Evolutionary conservation across 1,284 basidiomycete genomes (phyloP), one percentile per base, ranked within the genome.

Genomic region (Rhodotorula sp.): DNA sequence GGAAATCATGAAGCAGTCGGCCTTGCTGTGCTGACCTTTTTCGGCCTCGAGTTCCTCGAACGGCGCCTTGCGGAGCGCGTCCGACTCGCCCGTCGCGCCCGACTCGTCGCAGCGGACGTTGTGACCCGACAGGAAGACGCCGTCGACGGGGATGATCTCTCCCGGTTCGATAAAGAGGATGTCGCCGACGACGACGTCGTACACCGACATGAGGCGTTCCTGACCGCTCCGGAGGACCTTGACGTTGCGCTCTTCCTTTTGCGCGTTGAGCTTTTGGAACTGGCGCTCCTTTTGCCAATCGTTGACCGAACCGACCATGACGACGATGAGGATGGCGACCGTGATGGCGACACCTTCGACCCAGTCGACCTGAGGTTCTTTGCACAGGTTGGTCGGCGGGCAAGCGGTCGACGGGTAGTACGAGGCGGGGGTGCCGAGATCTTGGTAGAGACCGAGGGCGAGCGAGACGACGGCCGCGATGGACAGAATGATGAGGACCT

Each of bases 271-370:
- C 52, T 85, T 85, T 78, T 91, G 89, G 84, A 99, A 98, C 82
- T 99, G 95, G 12, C 88, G 88, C 81, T 99, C 95, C 83, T 99
- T 98, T 81, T 98, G 94, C 89, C 91, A 99, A 80, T 95, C 93
- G 79, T 93, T 95, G 52, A 95, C 73, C 34, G 91, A 92, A 52
- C 92, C 93, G 63, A 95, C 91, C 60, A 92, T 81, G 72, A 95
- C 89, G 73, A 97, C 92, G 72, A 93, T 92, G 62, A 87, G 74
- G 64, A 93, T 88, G 10, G 97, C 97, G 67, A 94, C 86, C 77
- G 97, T 87, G 79, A 99, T 99, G 12, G 95, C 93, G 19, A 99
- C 93, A 78, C 97, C 97, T 83, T 99, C 95, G 6, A 99, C 93
- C 95, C 95, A 99, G 79, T 98, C 95, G 64, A 86, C 82, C 66